Base-by-base conservation (phyloP, 768 basidiomycete species). In the Rhizopogon rudus region DNA sequence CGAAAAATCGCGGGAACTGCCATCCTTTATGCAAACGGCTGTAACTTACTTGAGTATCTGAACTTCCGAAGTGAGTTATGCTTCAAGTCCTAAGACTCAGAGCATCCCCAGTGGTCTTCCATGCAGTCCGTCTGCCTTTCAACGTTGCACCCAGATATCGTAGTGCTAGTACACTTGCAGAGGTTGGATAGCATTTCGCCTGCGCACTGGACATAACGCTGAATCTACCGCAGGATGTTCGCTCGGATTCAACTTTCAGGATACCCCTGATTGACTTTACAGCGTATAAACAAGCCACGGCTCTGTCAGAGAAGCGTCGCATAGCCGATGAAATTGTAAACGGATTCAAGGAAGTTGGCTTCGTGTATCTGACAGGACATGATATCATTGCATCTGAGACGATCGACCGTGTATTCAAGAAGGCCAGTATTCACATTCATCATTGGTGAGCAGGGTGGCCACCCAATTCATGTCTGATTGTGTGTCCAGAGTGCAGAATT, bases 201-300 rank as follows among this genome's bases (percentile, higher is more conserved):
- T 35, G 31, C 43, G 22, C 5, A 25, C 22, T 14, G 31, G 29
- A 6, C 6, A 5, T 44, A 25, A 37, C 14, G 22, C 37, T 51
- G 28, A 52, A 41, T 16, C 46, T 29, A 39, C 52, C 16, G 25
- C 60, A 78, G 72, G 71, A 69, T 17, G 67, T 66, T 37, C 70
- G 66, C 22, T 69, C 72, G 16, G 71, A 74, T 41, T 61, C 66
- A 39, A 71, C 71, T 5, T 86, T 87, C 64, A 73, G 72, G 35
- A 91, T 93, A 52, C 92, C 92, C 28, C 73, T 92, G 29, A 82
- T 93, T 61, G 83, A 92, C 73, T 92, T 94, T 60, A 75, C 81
- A 61, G 83, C 80, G 54, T 91, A 86, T 65, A 77, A 79, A 53
- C 63, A 72, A 20, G 76, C 82, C 1, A 63, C 71, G n/a, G 77